Percentiles rank a stretch among this genome's conserved stretches.
Conservation (phyloP, 345 rosid species). For the Triadica sebifera region DNA sequence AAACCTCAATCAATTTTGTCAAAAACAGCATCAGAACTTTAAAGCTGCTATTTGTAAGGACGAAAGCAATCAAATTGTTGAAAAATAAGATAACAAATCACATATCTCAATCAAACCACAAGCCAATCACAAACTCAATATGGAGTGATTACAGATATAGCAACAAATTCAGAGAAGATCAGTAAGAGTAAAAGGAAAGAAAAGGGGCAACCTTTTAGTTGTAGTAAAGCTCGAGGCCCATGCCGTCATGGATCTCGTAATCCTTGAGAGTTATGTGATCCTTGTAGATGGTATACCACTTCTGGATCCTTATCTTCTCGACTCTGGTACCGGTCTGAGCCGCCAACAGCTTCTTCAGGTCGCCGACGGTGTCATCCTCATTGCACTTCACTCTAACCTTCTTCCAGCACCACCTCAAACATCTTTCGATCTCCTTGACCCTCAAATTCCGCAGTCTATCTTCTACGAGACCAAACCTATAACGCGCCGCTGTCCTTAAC, state of each 20-base stretch:
- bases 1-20: background rate
- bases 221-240: slow-evolving; percentile 44
- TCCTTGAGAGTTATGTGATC: slow-evolving; percentile 38
- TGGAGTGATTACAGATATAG: background rate
- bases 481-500: too few relatives aligned
- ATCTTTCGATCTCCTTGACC: slow-evolving; percentile 2
- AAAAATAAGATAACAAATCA: background rate
- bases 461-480: too few relatives aligned
- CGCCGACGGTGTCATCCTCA: slow-evolving; percentile 38
- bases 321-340: slow-evolving; percentile 44
- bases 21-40: background rate
- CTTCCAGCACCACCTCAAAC: slow-evolving; percentile 41
- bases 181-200: background rate
- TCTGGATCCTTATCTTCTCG: slow-evolving; percentile 49
- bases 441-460: background rate
- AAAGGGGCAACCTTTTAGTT: slow-evolving; percentile 17
- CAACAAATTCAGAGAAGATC: background rate
- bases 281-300: slow-evolving; percentile 44
- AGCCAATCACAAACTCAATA: background rate
- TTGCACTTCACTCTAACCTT: slow-evolving; percentile 40
- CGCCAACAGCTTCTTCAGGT: slow-evolving; percentile 43
- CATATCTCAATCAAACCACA: background rate
- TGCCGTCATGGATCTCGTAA: slow-evolving; percentile 39
- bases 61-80: background rate
- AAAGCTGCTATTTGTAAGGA: background rate